phyloP scores from a whole-genome alignment of 768 basidiomycete species.

The Termitomyces sp. region DNA sequence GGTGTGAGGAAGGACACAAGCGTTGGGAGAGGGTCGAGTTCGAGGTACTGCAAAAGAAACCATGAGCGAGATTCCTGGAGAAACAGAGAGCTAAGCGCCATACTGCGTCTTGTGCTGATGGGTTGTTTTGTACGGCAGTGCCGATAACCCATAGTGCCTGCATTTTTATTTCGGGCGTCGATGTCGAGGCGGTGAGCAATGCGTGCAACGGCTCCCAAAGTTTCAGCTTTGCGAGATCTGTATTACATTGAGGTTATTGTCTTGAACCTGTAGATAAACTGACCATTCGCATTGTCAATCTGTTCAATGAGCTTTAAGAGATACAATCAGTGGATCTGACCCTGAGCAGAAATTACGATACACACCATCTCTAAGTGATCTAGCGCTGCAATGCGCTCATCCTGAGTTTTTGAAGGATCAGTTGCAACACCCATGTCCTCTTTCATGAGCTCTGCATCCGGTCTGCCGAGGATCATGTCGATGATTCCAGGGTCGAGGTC shows the following conservation, averaged over 20 bases:
- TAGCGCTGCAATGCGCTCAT: constrained; percentile 60
- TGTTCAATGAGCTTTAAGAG: constrained; percentile 66
- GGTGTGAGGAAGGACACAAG: constrained; percentile 59
- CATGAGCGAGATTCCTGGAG: neutral
- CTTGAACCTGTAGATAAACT: constrained; percentile 22
- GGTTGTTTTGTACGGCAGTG: constrained; percentile 88
- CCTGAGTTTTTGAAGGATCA: constrained; percentile 48
- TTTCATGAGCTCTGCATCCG: constrained; percentile 81
- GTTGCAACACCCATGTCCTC: constrained; percentile 63
- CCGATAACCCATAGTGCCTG: constrained; percentile 84
- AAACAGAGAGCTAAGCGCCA: constrained; percentile 17
- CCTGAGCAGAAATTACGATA: neutral
- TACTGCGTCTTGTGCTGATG: constrained; percentile 73
- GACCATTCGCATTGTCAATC: constrained; percentile 90
- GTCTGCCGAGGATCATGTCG: constrained; percentile 78
- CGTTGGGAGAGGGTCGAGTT: constrained; percentile 58
- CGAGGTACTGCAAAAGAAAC: constrained; percentile 42
- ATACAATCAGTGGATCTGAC: neutral
- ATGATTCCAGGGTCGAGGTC: constrained; percentile 80
- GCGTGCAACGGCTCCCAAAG: constrained; percentile 76
- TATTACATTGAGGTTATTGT: neutral
- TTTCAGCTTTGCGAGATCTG: constrained; percentile 64
- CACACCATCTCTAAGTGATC: constrained; percentile 87
- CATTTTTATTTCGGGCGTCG: constrained; percentile 55
- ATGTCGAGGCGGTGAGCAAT: constrained; percentile 48